phyloP scores from a whole-genome alignment of 768 basidiomycete genomes.

The Boletales sp. region DNA sequence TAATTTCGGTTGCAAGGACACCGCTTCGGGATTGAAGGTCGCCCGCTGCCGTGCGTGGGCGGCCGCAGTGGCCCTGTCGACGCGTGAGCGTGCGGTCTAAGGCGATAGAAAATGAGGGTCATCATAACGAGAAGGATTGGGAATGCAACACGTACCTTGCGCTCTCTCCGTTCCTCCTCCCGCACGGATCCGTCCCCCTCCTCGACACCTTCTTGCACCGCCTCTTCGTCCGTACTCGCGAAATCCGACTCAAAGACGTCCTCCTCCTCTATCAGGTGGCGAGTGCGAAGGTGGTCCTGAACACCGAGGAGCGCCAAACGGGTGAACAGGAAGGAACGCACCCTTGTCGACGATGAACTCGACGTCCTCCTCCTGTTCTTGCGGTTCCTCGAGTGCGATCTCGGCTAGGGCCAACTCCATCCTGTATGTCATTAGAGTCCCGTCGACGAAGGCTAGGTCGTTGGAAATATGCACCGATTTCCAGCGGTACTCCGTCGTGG shows the following conservation, averaged over 20 bases:
- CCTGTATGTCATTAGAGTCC: constrained; percentile 33
- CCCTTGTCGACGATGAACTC: constrained; percentile 72
- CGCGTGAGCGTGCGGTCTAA: constrained; percentile 53
- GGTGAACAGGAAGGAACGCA: constrained; percentile 12
- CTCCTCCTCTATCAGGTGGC: constrained; percentile 59
- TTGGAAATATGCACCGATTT: constrained; percentile 50
- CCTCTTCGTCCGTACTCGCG: constrained; percentile 75
- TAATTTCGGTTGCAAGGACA: constrained; percentile 28
- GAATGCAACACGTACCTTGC: constrained; percentile 12
- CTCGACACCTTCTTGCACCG: constrained; percentile 48
- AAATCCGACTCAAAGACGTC: constrained; percentile 84
- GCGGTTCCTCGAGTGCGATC: constrained; percentile 40
- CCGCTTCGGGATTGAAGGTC: constrained; percentile 60
- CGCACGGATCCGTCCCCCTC: constrained; percentile 52
- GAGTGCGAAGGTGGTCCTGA: background rate
- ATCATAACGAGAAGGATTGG: background rate
- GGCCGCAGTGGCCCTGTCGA: constrained; percentile 61
- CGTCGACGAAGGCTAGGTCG: background rate
- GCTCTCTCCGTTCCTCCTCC: constrained; percentile 57
- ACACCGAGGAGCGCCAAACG: background rate
- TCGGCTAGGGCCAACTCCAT: constrained; percentile 77
- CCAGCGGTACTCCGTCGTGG: constrained; percentile 73
- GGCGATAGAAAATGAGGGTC: background rate
- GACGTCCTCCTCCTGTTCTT: constrained; percentile 66
- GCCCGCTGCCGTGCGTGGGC: constrained; percentile 65